These are phyloP conservation scores for Rhododendron henanense DNA, from an alignment of 148 eudicot genomes.

Conservation along the genomic window DNA sequence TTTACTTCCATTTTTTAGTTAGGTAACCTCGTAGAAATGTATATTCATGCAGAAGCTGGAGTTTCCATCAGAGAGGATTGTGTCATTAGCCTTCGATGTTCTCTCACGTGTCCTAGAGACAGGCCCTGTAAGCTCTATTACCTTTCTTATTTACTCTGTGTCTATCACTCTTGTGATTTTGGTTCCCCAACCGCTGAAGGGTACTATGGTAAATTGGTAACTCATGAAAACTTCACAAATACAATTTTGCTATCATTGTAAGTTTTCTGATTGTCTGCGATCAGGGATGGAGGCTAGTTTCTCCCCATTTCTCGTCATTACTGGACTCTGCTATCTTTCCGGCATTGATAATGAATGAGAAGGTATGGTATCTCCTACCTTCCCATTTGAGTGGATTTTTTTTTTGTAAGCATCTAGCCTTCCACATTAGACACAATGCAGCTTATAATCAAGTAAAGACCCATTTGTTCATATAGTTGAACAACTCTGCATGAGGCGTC, in stretches of 20 bases:
- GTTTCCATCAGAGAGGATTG: slow-evolving; percentile 55
- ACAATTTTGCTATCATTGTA: not conserved
- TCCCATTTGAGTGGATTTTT: not conserved
- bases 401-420: not conserved
- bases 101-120: slow-evolving; percentile 74
- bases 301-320: slow-evolving; percentile 66
- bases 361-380: slow-evolving; percentile 34
- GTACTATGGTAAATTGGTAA: not conserved
- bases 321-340: slow-evolving; percentile 64
- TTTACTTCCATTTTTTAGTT: not conserved
- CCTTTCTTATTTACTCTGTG: not conserved
- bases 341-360: slow-evolving; percentile 57
- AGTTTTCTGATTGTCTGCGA: slow-evolving; percentile 10
- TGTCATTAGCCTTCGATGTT: slow-evolving; percentile 72
- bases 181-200: not conserved
- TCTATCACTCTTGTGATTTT: not conserved
- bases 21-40: not conserved
- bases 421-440: not conserved
- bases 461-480: not conserved
- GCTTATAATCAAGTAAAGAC: not conserved
- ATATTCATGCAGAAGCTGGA: slow-evolving; percentile 51
- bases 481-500: not conserved
- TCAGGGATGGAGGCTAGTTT: slow-evolving; percentile 84
- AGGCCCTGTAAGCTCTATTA: slow-evolving; percentile 57
- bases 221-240: not conserved